A percentile compares a stretch with the other conserved stretches of the same genome.
Evolutionary conservation across 345 rosid species (phyloP).

Genomic region (Murraya paniculata): DNA sequence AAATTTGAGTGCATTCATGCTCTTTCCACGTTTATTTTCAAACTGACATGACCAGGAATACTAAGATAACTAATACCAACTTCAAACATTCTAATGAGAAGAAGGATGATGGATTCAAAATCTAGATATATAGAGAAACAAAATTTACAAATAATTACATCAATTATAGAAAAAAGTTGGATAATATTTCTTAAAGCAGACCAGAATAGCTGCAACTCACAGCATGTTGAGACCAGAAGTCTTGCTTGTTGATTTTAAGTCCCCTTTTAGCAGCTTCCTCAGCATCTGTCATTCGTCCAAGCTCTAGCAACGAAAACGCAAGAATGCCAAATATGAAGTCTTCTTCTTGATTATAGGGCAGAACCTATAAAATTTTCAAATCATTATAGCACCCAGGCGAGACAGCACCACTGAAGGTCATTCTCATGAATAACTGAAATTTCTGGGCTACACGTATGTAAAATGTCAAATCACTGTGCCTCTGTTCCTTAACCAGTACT

Average conservation of each 20-base stretch:
- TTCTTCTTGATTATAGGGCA: constrained; percentile 61
- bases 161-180: neutral
- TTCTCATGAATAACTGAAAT: neutral
- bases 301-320: constrained; percentile 84
- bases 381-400: neutral
- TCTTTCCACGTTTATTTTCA: neutral
- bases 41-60: neutral
- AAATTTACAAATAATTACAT: constrained; percentile 2
- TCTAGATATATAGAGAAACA: neutral
- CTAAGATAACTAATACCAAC: neutral
- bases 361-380: constrained; percentile 44
- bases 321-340: constrained; percentile 75
- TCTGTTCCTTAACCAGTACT: neutral
- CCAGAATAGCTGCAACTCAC: constrained; percentile 41
- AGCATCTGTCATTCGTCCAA: constrained; percentile 77
- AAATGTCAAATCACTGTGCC: neutral
- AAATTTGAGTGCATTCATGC: neutral
- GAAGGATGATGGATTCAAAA: neutral
- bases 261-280: constrained; percentile 77
- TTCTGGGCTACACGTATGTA: neutral
- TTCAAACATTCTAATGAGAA: neutral
- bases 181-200: neutral
- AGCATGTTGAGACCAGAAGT: constrained; percentile 85
- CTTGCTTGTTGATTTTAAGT: constrained; percentile 62
- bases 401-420: neutral